Evolutionary conservation across 305 asterid genomes (phyloP).

Genomic region (Rubia peregrina): DNA sequence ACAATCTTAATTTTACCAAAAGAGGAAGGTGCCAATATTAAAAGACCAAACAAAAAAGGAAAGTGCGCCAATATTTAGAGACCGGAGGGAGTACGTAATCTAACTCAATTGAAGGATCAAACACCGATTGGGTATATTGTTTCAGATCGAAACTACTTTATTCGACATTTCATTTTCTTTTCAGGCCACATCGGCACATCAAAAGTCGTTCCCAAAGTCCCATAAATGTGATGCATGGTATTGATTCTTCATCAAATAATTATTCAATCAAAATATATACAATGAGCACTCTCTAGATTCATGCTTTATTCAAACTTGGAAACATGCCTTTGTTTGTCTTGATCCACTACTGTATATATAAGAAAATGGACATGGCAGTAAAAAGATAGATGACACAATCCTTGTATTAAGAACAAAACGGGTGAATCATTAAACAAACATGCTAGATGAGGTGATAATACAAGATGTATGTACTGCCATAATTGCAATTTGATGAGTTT

Average conservation of each 20-base stretch:
- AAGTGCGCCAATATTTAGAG: too few relatives aligned
- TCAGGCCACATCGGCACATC: background rate
- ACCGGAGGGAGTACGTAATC: too few relatives aligned
- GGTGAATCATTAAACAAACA: background rate
- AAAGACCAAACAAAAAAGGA: too few relatives aligned
- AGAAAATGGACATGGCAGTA: background rate
- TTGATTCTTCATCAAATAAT: background rate
- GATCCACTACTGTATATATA: background rate
- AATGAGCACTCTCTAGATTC: background rate
- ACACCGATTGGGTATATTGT: background rate
- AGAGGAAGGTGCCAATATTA: too few relatives aligned
- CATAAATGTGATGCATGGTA: background rate
- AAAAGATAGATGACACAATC: background rate
- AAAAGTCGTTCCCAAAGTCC: background rate
- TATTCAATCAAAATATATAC: background rate
- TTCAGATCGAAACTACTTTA: background rate
- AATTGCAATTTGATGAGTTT: background rate
- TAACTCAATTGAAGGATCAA: background rate
- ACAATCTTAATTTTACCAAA: too few relatives aligned
- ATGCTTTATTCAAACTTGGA: background rate
- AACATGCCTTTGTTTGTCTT: background rate
- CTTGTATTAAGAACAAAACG: background rate
- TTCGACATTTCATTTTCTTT: background rate
- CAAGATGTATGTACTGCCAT: background rate
- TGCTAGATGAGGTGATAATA: background rate